Evolutionary conservation across 1,139 yeast genomes (phyloP), one percentile per base, ranked within the genome.

Genomic region (Debaryomyces singareniensis): DNA sequence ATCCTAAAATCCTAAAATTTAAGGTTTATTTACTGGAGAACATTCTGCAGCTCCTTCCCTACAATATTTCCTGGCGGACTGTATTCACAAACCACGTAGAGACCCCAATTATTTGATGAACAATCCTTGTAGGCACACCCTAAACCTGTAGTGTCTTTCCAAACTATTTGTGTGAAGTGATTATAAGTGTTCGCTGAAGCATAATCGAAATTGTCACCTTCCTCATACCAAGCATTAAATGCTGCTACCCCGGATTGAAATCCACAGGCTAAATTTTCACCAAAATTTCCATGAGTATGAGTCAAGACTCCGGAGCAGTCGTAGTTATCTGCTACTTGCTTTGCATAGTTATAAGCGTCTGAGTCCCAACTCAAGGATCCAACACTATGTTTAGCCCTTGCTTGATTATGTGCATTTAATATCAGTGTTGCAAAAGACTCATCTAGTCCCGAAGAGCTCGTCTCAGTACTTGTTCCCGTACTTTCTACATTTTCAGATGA

Each of bases 181-280:
- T 84, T 78, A 33, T 51, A 57, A 5, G 49, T 36, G 30, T 46
- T 41, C 15, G 60, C 55, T 5, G 50, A 25, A 9, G 50, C 37
- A 57, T 60, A 81, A 59, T 76, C 63, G 64, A 83, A 85, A 30
- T 53, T 39, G 4, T 48, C 36, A 42, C 78, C 78, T 62, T 85
- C 95, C 40, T 68, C 58, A 67, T 84, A 86, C 96, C 96, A 86
- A 33, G 89, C 95, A 26, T 73, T 69, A 35, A 83, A 75, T 27
- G 85, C 82, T 25, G 70, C 77, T 10, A 68, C 58, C 13, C 55
- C 62, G 21, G 66, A 55, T 25, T 67, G 39, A 56, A 66, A 71
- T 35, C 96, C 96, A 32, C 73, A 61, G 28, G 93, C 95, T 51
- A 87, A 69, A 70, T 86, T 87, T 61, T 87, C 96, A 50, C 96